phyloP scores from a whole-genome alignment of 768 basidiomycete species.

The Boletus coccyginus region DNA sequence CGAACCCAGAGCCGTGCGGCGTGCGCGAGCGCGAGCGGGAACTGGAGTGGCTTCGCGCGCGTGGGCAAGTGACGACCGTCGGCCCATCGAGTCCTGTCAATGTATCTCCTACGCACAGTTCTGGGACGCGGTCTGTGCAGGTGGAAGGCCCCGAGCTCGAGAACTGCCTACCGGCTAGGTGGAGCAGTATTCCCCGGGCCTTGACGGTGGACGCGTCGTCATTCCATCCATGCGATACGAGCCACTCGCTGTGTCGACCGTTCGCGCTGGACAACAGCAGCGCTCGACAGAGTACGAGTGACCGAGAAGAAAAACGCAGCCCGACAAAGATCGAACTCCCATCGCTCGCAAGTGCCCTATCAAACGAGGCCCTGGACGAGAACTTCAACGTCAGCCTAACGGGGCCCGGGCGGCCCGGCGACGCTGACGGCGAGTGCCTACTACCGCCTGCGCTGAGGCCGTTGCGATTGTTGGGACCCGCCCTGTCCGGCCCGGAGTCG shows the following conservation, averaged over 20 bases:
- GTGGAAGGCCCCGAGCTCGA: neutral
- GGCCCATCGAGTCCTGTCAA: neutral
- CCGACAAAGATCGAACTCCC: slow-evolving; percentile 9
- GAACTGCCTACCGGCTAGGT: neutral
- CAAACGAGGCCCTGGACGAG: slow-evolving; percentile 16
- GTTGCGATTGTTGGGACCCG: slow-evolving; percentile 17
- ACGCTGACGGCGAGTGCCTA: slow-evolving; percentile 6
- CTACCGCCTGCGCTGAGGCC: slow-evolving; percentile 23
- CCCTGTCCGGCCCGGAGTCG: neutral
- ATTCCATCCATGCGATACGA: neutral
- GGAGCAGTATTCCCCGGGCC: neutral
- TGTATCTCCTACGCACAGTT: neutral
- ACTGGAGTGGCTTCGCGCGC: neutral
- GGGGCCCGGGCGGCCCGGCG: neutral
- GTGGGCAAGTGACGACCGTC: neutral
- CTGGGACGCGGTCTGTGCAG: neutral
- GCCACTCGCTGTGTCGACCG: neutral
- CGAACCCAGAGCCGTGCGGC: slow-evolving; percentile 15
- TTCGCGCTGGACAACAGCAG: neutral
- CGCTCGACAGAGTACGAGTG: neutral
- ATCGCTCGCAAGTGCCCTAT: slow-evolving; percentile 17
- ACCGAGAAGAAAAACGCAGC: neutral
- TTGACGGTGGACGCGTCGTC: neutral
- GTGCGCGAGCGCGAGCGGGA: slow-evolving; percentile 3
- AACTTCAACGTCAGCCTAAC: slow-evolving; percentile 2